Evolutionary conservation across 208 protist genomes (phyloP).

Genomic region (Crithidia acanthocephali): DNA sequence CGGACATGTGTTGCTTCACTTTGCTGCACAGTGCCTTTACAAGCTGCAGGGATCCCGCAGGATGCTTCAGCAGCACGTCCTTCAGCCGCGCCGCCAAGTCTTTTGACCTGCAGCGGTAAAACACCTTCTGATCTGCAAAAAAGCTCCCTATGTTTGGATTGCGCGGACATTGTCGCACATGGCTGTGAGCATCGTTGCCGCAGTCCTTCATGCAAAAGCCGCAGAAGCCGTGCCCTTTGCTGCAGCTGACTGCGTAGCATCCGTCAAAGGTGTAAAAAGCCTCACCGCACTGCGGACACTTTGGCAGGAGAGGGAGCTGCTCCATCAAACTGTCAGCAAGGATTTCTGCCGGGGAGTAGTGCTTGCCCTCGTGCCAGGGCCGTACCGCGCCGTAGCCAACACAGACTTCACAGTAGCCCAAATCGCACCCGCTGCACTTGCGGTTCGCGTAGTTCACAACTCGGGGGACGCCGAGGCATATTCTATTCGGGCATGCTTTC

Average conservation of each 20-base stretch:
- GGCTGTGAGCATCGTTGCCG: conserved; percentile 3
- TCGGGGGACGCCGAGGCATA: conserved; percentile 11
- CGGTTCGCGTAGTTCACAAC: conserved; percentile 13
- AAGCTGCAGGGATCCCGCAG: background rate
- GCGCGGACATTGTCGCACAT: background rate
- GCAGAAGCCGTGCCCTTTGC: conserved; percentile 27
- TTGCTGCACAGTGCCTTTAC: background rate
- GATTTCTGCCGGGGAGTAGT: background rate
- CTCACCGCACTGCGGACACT: conserved; percentile 24
- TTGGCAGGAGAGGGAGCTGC: conserved; percentile 12
- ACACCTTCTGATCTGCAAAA: background rate
- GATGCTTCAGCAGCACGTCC: conserved; percentile 1
- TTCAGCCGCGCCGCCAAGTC: conserved; percentile 6
- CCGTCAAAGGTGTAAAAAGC: conserved; percentile 28
- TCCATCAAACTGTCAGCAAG: conserved; percentile 6
- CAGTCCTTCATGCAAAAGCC: conserved; percentile 30
- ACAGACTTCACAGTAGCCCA: conserved; percentile 13
- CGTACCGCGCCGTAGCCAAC: background rate
- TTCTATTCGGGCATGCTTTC: conserved; percentile 19
- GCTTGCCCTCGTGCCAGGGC: conserved; percentile 10
- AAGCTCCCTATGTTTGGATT: background rate
- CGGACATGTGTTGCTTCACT: conserved; percentile 2
- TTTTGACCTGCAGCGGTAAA: background rate
- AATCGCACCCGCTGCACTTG: conserved; percentile 11
- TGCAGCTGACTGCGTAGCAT: conserved; percentile 30